These are phyloP conservation scores for Sugiyamaella lignohabitans DNA, from an alignment of 805 yeast genomes.

Conservation along the genomic window DNA sequence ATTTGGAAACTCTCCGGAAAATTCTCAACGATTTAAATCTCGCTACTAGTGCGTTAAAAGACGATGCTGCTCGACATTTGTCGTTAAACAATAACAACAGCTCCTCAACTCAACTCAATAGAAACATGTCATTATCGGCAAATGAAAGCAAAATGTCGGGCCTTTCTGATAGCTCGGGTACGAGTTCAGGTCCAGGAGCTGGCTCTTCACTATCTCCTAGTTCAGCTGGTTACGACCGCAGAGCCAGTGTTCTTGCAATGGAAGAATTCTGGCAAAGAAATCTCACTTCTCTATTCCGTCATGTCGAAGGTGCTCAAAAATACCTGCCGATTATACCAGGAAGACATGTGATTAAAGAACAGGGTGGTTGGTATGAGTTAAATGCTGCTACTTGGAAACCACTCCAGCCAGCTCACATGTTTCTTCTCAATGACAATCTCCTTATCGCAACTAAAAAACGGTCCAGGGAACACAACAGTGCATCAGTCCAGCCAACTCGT, in stretches of 20 bases:
- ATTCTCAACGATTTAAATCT: constrained; percentile 54
- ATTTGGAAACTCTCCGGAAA: constrained; percentile 54
- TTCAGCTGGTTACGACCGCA: constrained; percentile 36
- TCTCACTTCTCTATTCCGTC: constrained; percentile 60
- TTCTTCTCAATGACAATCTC: constrained; percentile 69
- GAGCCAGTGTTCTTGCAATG: constrained; percentile 64
- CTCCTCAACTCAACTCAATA: too few species aligned
- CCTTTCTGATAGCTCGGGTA: neutral
- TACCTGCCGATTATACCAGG: constrained; percentile 68
- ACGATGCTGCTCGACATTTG: constrained; percentile 46
- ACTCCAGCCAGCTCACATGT: constrained; percentile 65
- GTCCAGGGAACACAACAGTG: constrained; percentile 11
- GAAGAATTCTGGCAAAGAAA: constrained; percentile 80
- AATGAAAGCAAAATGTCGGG: neutral
- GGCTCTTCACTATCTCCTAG: constrained; percentile 4
- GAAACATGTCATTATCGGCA: neutral
- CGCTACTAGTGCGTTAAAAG: constrained; percentile 52
- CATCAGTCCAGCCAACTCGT: constrained; percentile 25
- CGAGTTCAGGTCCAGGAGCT: constrained; percentile 25
- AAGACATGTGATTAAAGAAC: constrained; percentile 71
- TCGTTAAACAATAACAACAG: neutral
- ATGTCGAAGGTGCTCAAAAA: constrained; percentile 88
- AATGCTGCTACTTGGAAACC: constrained; percentile 83
- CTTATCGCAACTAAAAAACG: constrained; percentile 63
- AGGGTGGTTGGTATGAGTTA: constrained; percentile 80